Evolutionary conservation across 2,329 filamentous ascomycete species (phyloP), one percentile per base, ranked within the genome.

Genomic region (Nothopassalora personata): DNA sequence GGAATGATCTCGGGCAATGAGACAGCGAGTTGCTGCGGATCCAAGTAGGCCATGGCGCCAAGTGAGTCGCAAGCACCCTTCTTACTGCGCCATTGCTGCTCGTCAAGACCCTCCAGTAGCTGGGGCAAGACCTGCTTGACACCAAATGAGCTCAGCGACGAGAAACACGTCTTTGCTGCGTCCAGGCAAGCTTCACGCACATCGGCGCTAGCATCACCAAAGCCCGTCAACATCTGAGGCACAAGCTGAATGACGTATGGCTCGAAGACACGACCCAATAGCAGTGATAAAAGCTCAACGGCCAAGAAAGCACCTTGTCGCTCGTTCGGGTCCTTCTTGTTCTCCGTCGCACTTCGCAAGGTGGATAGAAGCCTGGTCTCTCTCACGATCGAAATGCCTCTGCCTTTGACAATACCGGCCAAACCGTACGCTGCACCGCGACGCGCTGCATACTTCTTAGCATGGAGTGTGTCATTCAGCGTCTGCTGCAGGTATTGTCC

Each of bases 21-120:
- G 67, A 88, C 83, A 1, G 94, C 91, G 18, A 99, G 83, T 73
- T 99, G 94, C 65, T 97, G 89, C 7, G 95, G 93, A 72, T 97
- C 94, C 33, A 99, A 84, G 72, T 99, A 99, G 5, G 94, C 95
- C 94, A 99, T 99, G 63, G 94, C 94, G 73, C 94, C 94, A 13
- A 99, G 83, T 28, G 96, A 86, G 72, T 99, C 94, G 71, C 94
- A 99, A 56, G 94, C 94, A 67, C 95, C 94, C 78, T 96, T 96
- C 77, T 99, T 97, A 77, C 91, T 97, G 70, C 94, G 88, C 94
- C 94, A 99, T 74, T 97, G 93, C 55, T 90, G 86, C 64, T 99
- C 94, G 64, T 97, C 92, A 9, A 99, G 84, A 59, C 95, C 94
- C 64, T 94, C 87, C 2, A 99, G 83, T 7, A 99, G 83, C 11